Conservation (phyloP, 345 rosid species). For the Ceriops tagal region DNA sequence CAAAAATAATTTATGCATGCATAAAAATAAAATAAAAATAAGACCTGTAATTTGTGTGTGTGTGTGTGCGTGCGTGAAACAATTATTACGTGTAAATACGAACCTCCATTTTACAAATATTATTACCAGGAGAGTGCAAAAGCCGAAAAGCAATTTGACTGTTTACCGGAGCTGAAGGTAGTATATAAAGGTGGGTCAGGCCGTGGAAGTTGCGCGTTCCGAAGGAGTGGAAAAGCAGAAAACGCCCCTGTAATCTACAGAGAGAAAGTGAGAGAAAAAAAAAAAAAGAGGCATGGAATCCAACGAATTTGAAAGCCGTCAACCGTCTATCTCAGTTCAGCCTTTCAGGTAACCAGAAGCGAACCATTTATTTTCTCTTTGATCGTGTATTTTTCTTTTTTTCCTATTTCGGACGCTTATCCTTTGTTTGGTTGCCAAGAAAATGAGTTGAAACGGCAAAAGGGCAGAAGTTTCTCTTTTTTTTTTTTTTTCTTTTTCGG, state of each 20-base stretch:
- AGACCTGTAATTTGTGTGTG: no score
- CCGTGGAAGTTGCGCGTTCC: neutral
- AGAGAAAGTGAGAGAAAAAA: no score
- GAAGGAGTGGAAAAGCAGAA: conserved; percentile 16
- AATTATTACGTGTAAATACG: no score
- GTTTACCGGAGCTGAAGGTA: conserved; percentile 22
- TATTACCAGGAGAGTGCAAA: no score
- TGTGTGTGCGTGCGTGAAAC: no score
- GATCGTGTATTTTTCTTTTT: neutral
- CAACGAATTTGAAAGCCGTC: conserved; percentile 35
- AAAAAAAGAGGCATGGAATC: conserved; percentile 33
- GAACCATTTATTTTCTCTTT: neutral
- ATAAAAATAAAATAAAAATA: no score
- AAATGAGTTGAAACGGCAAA: neutral
- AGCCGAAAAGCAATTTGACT: conserved; percentile 4
- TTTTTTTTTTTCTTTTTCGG: neutral
- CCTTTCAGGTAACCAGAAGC: neutral
- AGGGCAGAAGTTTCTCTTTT: neutral
- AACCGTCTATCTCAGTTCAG: conserved; percentile 7
- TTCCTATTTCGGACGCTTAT: neutral
- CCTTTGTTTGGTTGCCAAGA: conserved; percentile 13
- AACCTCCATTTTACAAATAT: no score
- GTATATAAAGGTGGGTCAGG: conserved; percentile 8
- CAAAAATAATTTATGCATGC: no score
- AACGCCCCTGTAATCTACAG: neutral